Conservation (phyloP, 2,329 filamentous ascomycete species). For the Paraconiothyrium sp. region DNA sequence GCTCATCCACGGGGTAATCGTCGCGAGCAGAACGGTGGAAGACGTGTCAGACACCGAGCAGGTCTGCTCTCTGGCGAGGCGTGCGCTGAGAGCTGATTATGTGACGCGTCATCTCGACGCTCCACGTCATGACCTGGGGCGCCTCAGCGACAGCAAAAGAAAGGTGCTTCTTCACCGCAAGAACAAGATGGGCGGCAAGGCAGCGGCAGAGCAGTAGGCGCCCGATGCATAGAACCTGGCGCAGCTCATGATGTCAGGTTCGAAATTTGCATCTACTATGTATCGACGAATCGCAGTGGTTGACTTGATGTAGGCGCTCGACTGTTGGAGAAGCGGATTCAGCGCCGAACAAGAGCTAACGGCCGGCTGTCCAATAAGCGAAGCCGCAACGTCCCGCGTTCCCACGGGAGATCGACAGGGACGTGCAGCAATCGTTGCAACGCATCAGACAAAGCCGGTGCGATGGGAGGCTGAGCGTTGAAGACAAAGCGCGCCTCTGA, state of each 20-base stretch:
- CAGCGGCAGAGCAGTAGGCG: background rate
- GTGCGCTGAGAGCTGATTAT: background rate
- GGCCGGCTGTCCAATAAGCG: conserved; percentile 8
- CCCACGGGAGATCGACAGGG: conserved; percentile 13
- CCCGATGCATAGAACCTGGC: background rate
- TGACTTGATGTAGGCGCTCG: conserved; percentile 1
- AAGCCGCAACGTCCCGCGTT: background rate
- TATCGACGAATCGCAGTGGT: conserved; percentile 7
- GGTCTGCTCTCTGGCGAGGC: background rate
- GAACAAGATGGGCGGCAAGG: background rate
- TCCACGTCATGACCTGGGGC: no score
- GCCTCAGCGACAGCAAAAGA: background rate
- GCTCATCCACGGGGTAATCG: background rate
- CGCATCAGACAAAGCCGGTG: background rate
- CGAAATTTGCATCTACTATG: background rate
- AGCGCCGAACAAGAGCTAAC: conserved; percentile 4
- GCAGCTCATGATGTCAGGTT: conserved; percentile 7
- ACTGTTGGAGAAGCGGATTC: background rate
- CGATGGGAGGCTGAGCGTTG: background rate
- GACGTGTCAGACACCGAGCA: background rate
- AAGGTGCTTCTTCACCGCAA: background rate
- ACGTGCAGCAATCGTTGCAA: conserved; percentile 15
- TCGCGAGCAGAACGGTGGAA: background rate
- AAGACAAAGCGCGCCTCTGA: background rate
- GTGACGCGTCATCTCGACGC: conserved; percentile 13